Conservation (phyloP, 2,329 filamentous ascomycete genomes). For the Decorospora gaudefroyi region DNA sequence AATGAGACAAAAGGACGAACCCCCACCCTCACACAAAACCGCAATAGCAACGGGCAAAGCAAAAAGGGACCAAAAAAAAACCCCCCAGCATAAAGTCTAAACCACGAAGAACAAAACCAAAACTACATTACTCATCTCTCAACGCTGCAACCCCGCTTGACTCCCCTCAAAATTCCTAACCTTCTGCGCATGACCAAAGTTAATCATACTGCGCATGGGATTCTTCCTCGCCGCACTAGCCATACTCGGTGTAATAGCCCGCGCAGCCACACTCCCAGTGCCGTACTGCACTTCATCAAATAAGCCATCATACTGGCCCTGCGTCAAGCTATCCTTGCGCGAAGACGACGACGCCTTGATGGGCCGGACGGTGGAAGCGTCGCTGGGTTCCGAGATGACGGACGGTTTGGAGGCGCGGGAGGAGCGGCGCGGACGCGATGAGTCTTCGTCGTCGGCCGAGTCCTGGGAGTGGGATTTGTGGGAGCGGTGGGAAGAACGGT, state of each 20-base stretch:
- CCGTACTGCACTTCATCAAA: constrained; percentile 39
- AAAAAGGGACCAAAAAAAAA: too few relatives aligned
- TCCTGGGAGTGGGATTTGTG: constrained; percentile 32
- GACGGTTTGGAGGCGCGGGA: constrained; percentile 22
- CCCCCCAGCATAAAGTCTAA: too few relatives aligned
- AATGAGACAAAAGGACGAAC: too few relatives aligned
- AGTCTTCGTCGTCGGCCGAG: constrained; percentile 25
- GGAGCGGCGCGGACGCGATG: constrained; percentile 22
- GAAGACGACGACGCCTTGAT: constrained; percentile 24
- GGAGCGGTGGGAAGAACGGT: constrained; percentile 31
- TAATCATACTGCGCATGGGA: constrained; percentile 46
- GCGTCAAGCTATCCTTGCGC: constrained; percentile 42
- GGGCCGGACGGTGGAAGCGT: constrained; percentile 43
- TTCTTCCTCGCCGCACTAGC: constrained; percentile 39
- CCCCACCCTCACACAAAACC: too few relatives aligned
- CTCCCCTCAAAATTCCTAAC: constrained; percentile 35
- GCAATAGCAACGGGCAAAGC: too few relatives aligned
- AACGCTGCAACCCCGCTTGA: constrained; percentile 2
- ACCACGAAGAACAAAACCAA: neutral
- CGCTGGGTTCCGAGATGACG: constrained; percentile 42
- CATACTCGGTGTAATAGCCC: constrained; percentile 48
- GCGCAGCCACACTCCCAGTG: constrained; percentile 40
- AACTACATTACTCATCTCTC: neutral
- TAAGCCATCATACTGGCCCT: constrained; percentile 35
- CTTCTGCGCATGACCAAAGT: constrained; percentile 41